Base-by-base conservation (phyloP, 768 basidiomycete genomes). In the Mycena pura region DNA sequence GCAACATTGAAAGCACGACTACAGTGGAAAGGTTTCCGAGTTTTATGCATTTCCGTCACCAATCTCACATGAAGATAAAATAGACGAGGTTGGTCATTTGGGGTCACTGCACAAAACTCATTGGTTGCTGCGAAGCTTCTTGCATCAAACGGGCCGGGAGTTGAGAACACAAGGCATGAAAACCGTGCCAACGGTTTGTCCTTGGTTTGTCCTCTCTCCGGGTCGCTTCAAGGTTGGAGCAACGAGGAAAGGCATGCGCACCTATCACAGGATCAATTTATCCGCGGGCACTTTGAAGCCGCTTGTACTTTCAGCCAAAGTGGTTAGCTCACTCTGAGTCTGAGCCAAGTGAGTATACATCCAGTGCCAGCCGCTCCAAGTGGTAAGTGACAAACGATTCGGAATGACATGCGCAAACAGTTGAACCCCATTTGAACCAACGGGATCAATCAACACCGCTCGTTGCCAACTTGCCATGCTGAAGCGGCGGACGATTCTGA, bases 11-110 rank as follows among this genome's bases (percentile, higher is more conserved):
- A 46, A 11, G 15, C 28, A 29, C 22, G 17, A 22, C 8, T 10
- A 17, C 28, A 15, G 10, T 9, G 13, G 21, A 13, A 19, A 19
- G 13, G 6, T 13, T 43, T 3, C 6, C 28, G n/a, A n/a, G n/a
- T n/a, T n/a, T 13, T 4, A 31, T 9, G 7, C 53, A 19, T 11
- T 22, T 7, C 17, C 19, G 56, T n/a, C 17, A 24, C 51, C 44
- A 43, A 51, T 34, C 22, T 22, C 15, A 5, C 21, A 10, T 6
- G 48, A 15, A 17, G 24, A 44, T 5, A 27, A 45, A 32, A 47
- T 29, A 41, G 17, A 51, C 60, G 60, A 56, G 32, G 44, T 46
- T 57, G 54, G 44, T 62, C 61, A 62, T n/a, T 28, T 34, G 4
- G 17, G 34, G 8, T 41, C 25, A 38, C 38, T 43, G 27, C 27